Conservation (phyloP, 345 rosid species). For the Pistacia integerrima region DNA sequence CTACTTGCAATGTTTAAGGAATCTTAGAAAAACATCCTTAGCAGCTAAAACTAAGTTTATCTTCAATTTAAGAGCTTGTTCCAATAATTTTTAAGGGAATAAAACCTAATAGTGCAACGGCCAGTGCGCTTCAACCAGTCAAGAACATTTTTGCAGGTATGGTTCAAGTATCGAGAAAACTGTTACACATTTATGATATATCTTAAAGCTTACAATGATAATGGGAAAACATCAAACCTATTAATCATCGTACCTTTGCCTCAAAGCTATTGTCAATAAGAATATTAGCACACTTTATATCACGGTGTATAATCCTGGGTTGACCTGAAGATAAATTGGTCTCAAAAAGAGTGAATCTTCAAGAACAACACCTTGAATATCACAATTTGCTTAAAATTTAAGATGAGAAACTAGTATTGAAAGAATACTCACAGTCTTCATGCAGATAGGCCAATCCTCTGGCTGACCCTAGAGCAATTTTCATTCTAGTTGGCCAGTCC, state of each 20-base stretch:
- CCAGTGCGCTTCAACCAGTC: too few relatives aligned
- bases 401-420: neutral
- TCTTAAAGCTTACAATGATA: neutral
- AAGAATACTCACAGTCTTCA: slow-evolving; percentile 72
- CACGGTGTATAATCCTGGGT: slow-evolving; percentile 88
- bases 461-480: slow-evolving; percentile 84
- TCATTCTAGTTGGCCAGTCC: slow-evolving; percentile 70
- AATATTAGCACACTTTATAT: slow-evolving; percentile 84
- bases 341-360: slow-evolving; percentile 12
- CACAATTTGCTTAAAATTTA: slow-evolving; percentile 1
- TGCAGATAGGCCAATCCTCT: slow-evolving; percentile 89
- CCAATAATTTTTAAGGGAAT: too few relatives aligned
- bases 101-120: too few relatives aligned
- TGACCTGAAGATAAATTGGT: slow-evolving; percentile 48
- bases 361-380: neutral
- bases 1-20: neutral
- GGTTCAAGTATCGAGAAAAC: too few relatives aligned
- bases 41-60: too few relatives aligned
- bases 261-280: slow-evolving; percentile 74
- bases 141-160: too few relatives aligned
- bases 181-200: too few relatives aligned
- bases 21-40: too few relatives aligned
- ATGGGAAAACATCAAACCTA: neutral
- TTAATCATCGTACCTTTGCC: slow-evolving; percentile 54
- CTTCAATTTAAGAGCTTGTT: too few relatives aligned